These are phyloP conservation scores for Xylaria digitata DNA, from an alignment of 2,329 filamentous ascomycete species.

Conservation along the genomic window DNA sequence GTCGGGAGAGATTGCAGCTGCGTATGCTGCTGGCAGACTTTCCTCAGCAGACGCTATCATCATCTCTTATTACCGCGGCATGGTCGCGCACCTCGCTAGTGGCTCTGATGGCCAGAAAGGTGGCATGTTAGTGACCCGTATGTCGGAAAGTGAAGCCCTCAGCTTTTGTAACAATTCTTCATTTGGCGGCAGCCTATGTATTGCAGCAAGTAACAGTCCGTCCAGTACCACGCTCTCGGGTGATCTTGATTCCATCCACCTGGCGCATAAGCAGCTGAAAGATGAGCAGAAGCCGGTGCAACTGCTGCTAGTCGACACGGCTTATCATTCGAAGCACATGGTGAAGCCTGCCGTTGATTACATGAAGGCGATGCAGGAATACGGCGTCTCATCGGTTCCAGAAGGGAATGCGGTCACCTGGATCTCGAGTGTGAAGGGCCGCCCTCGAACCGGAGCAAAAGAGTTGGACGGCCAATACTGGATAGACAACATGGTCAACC, in stretches of 20 bases:
- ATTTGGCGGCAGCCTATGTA: constrained; percentile 42
- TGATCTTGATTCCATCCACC: constrained; percentile 42
- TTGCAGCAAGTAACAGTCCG: constrained; percentile 49
- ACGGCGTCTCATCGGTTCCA: constrained; percentile 44
- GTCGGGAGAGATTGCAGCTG: constrained; percentile 50
- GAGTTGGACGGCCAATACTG: constrained; percentile 52
- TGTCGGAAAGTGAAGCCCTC: constrained; percentile 46
- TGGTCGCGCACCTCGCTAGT: constrained; percentile 42
- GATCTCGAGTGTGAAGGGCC: constrained; percentile 56
- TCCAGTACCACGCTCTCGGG: constrained; percentile 48
- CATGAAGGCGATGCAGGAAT: constrained; percentile 46
- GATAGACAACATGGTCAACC: constrained; percentile 55
- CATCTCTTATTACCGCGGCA: constrained; percentile 49
- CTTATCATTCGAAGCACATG: constrained; percentile 65
- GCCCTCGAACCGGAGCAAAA: constrained; percentile 30
- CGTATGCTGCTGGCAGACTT: constrained; percentile 48
- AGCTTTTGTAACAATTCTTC: constrained; percentile 39
- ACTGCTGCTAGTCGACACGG: constrained; percentile 56
- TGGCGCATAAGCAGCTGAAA: constrained; percentile 39
- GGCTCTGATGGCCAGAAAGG: constrained; percentile 44
- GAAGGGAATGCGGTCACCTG: constrained; percentile 48
- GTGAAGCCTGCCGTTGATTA: constrained; percentile 51
- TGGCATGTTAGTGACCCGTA: constrained; percentile 46
- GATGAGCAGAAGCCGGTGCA: constrained; percentile 50
- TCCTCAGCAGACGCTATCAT: constrained; percentile 48